These are phyloP conservation scores for Cyberlindnera xylosilytica DNA, from an alignment of 805 yeast species.

Conservation along the genomic window DNA sequence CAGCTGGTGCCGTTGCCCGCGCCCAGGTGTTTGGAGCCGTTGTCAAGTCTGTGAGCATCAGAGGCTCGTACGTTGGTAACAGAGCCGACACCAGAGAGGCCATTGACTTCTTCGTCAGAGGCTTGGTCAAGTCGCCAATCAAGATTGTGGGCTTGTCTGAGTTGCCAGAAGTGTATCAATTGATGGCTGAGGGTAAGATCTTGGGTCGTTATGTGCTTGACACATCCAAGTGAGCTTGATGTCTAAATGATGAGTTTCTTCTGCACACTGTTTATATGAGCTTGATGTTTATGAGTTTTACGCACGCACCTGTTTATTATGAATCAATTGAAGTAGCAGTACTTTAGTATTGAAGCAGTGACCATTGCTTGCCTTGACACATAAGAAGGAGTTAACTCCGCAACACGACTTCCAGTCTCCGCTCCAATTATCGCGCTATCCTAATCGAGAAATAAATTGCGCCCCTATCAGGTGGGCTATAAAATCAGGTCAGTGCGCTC, in stretches of 20 bases:
- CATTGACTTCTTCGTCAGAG: constrained; percentile 63
- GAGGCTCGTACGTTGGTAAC: constrained; percentile 32
- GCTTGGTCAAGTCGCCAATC: constrained; percentile 60
- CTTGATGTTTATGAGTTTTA: no score
- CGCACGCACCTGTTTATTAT: no score
- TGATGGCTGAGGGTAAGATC: constrained; percentile 55
- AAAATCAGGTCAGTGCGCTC: no score
- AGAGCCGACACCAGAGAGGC: constrained; percentile 54
- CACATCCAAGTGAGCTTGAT: constrained; percentile 48
- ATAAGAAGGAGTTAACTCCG: no score
- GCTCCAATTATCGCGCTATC: background rate
- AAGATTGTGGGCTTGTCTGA: constrained; percentile 54
- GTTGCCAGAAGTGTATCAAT: constrained; percentile 47
- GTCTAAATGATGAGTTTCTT: background rate
- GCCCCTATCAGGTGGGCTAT: no score
- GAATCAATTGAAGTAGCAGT: no score
- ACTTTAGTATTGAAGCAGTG: no score
- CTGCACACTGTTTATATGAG: no score
- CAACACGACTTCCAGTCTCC: no score
- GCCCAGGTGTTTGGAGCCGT: constrained; percentile 48
- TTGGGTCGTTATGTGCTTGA: constrained; percentile 83
- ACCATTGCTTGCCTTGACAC: no score
- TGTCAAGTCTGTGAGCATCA: constrained; percentile 44
- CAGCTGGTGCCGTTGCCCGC: constrained; percentile 46
- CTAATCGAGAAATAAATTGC: background rate